A percentile compares a stretch with the other conserved stretches of the same genome.
These are phyloP conservation scores for Aristolochia californica DNA, from an alignment of 164 flowering plant genomes.

Conservation along the genomic window DNA sequence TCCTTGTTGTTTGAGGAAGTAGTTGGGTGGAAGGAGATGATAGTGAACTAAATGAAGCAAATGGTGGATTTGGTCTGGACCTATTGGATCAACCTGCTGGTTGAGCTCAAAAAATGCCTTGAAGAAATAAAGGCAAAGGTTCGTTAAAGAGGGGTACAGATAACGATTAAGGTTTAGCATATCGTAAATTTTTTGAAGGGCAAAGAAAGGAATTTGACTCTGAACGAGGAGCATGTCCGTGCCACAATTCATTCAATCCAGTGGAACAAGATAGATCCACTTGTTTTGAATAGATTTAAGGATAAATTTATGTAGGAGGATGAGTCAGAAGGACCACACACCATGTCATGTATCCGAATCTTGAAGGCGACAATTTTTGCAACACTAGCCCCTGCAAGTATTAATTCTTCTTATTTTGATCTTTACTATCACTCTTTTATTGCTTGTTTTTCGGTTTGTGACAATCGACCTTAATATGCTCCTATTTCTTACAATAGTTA, in stretches of 20 bases:
- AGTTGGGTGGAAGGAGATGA: not conserved
- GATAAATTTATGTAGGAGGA: too few species aligned
- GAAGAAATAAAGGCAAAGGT: not conserved
- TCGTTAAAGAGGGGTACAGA: not conserved
- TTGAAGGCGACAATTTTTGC: too few species aligned
- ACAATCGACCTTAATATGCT: too few species aligned
- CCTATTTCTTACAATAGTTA: too few species aligned
- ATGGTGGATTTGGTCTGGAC: not conserved
- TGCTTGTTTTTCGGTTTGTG: too few species aligned
- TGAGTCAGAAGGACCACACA: too few species aligned
- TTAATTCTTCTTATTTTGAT: too few species aligned
- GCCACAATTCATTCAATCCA: not conserved
- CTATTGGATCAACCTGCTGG: not conserved
- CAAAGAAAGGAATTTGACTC: slow-evolving; percentile 7
- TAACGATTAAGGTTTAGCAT: not conserved
- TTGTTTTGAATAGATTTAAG: too few species aligned
- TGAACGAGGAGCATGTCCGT: slow-evolving; percentile 4
- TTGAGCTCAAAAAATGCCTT: not conserved
- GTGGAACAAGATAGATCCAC: too few species aligned
- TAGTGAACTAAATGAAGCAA: slow-evolving; percentile 1
- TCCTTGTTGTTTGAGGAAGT: not conserved
- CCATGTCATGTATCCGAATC: too few species aligned
- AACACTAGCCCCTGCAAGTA: too few species aligned
- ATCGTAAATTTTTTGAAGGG: not conserved
- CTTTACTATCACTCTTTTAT: too few species aligned